Evolutionary conservation across 495 filamentous ascomycete genomes (phyloP).

Genomic region (Penicillium chermesinum): DNA sequence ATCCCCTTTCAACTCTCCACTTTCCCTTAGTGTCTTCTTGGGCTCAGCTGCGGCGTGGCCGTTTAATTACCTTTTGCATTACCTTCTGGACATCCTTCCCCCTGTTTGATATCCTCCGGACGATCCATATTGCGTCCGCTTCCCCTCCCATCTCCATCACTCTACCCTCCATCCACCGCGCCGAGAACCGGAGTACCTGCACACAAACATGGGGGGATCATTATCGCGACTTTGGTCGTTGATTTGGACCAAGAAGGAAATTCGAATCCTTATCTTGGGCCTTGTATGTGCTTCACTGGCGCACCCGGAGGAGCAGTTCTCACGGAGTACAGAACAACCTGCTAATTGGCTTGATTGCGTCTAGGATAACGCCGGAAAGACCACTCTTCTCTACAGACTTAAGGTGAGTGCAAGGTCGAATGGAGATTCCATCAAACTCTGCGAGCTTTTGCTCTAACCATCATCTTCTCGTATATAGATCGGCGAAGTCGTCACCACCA

Average conservation of each 20-base stretch:
- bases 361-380: constrained; percentile 98
- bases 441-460: not conserved
- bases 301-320: constrained; percentile 3
- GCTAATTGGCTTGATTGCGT: constrained; percentile 19
- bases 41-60: constrained; percentile 7
- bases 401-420: constrained; percentile 60
- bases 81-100: not conserved
- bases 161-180: not conserved
- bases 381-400: constrained; percentile 89
- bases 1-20: constrained; percentile 5
- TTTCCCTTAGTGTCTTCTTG: constrained; percentile 5
- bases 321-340: constrained; percentile 1
- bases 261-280: constrained; percentile 90
- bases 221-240: constrained; percentile 72
- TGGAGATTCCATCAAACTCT: too few species aligned
- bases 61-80: not conserved
- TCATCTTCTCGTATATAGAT: constrained; percentile 55
- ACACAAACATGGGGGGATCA: constrained; percentile 66
- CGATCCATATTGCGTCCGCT: not conserved
- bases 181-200: constrained; percentile 2
- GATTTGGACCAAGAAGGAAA: constrained; percentile 92
- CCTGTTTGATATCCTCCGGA: not conserved
- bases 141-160: not conserved
- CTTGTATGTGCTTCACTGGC: constrained; percentile 55
- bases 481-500: constrained; percentile 96